A percentile compares a stretch with the other conserved stretches of the same genome.
These are phyloP conservation scores for Anisodus acutangulus DNA, from an alignment of 257 asterid genomes.

Conservation along the genomic window DNA sequence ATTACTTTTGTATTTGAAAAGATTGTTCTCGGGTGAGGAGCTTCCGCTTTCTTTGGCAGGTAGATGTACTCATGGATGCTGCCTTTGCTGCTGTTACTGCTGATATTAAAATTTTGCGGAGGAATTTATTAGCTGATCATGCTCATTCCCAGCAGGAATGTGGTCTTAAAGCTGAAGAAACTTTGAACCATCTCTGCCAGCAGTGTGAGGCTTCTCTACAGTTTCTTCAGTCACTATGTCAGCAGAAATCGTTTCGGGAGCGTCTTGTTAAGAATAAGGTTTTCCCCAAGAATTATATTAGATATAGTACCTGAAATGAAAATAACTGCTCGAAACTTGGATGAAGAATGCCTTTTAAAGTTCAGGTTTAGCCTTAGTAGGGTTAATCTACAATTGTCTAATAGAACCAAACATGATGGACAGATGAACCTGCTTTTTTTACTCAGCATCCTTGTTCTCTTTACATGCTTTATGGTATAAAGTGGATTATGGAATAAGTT, in stretches of 20 bases:
- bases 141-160: constrained; percentile 51
- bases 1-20: constrained; percentile 21
- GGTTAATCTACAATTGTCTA: constrained; percentile 4
- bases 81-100: constrained; percentile 77
- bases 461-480: constrained; percentile 24
- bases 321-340: constrained; percentile 15
- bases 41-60: constrained; percentile 60
- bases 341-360: neutral
- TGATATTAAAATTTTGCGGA: constrained; percentile 74
- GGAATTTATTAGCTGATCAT: constrained; percentile 63
- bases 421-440: constrained; percentile 8
- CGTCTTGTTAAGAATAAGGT: constrained; percentile 92
- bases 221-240: constrained; percentile 84
- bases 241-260: constrained; percentile 84
- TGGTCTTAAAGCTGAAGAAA: constrained; percentile 64
- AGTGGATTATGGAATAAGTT: constrained; percentile 4
- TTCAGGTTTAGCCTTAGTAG: constrained; percentile 22
- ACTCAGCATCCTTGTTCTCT: constrained; percentile 22
- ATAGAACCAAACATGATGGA: neutral
- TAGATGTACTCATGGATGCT: constrained; percentile 82
- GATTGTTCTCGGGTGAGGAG: constrained; percentile 26
- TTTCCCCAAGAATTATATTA: constrained; percentile 34
- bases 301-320: constrained; percentile 10
- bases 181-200: constrained; percentile 83
- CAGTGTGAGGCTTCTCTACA: constrained; percentile 95